Evolutionary conservation across 2,329 filamentous ascomycete genomes (phyloP), one percentile per base, ranked within the genome.

Genomic region (Penicillium sp.): DNA sequence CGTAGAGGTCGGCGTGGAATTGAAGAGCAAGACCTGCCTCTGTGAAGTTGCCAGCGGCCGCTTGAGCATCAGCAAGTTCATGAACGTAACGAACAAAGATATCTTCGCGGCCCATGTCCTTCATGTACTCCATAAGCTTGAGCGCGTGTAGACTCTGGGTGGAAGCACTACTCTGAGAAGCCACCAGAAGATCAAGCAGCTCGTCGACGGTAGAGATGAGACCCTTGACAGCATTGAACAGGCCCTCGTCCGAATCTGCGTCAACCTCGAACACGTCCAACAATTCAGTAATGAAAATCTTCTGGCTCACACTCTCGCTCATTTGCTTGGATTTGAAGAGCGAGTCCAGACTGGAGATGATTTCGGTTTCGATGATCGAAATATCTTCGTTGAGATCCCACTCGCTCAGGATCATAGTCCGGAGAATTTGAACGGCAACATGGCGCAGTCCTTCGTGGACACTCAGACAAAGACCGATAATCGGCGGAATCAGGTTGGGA

Each of bases 391-490:
- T 97, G 60, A 99, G 76, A 14, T 92, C 92, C 94, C 94, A 99
- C 74, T 99, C 94, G 75, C 92, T 96, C 62, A 97, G 87, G 66
- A 99, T 96, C 94, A 99, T 99, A 2, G 92, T 96, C 71, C 96
- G 92, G 58, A 99, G 76, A 18, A 99, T 90, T 71, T 96, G 90
- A 26, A 97, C 92, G 0, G 93, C 94, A 73, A 96, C 94, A 59
- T 86, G 86, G 56, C 94, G 85, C 52, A 99, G 79, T 3, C 92
- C 92, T 71, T 96, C 91, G 63, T 99, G 94, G 3, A 97, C 92
- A 68, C 93, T 97, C 52, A 99, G 81, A 69, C 94, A 99, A 9
- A 99, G 83, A 73, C 95, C 91, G 21, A 97, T 90, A 47, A 97
- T 94, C 0, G 92, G 92, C 1, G 89, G 88, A 7, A 99, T 92